These are phyloP conservation scores for Mycena crocata DNA, from an alignment of 768 basidiomycete species.

Conservation along the genomic window DNA sequence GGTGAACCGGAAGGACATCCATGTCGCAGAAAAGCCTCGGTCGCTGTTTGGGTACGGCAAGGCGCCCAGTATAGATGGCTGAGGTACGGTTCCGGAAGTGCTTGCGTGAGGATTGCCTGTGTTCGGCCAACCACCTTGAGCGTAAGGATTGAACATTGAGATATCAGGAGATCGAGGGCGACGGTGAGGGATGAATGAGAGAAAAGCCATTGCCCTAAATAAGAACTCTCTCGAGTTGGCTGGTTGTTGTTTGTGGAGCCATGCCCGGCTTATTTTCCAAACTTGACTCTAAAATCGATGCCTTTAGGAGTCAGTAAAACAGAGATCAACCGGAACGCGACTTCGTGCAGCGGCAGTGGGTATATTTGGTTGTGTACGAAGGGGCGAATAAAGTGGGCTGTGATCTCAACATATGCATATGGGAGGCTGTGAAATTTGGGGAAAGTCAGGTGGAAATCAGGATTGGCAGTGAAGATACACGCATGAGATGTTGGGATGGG, in stretches of 20 bases:
- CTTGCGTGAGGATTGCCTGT: slow-evolving; percentile 12
- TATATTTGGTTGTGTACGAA: neutral
- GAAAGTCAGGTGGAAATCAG: neutral
- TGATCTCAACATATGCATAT: neutral
- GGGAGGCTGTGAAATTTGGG: neutral
- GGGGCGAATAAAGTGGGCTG: neutral
- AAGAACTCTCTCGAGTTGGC: neutral
- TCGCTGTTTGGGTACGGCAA: slow-evolving; percentile 13
- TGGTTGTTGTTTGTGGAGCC: neutral
- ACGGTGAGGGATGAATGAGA: slow-evolving; percentile 5
- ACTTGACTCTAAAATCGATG: neutral
- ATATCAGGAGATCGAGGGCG: slow-evolving; percentile 16
- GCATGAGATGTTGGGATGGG: too few species aligned
- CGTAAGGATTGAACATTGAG: slow-evolving; percentile 26
- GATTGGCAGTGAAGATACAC: neutral
- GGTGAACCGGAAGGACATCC: slow-evolving; percentile 57
- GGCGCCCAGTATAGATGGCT: slow-evolving; percentile 30
- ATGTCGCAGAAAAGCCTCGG: slow-evolving; percentile 23
- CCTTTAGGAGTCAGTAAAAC: neutral
- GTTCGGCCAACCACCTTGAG: slow-evolving; percentile 23
- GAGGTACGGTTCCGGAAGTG: slow-evolving; percentile 1
- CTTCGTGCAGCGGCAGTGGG: neutral
- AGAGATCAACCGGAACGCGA: neutral
- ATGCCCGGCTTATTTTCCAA: neutral
- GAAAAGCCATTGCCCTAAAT: neutral